Conservation (phyloP, 2,329 filamentous ascomycete species). For the Cladosporium sp. region DNA sequence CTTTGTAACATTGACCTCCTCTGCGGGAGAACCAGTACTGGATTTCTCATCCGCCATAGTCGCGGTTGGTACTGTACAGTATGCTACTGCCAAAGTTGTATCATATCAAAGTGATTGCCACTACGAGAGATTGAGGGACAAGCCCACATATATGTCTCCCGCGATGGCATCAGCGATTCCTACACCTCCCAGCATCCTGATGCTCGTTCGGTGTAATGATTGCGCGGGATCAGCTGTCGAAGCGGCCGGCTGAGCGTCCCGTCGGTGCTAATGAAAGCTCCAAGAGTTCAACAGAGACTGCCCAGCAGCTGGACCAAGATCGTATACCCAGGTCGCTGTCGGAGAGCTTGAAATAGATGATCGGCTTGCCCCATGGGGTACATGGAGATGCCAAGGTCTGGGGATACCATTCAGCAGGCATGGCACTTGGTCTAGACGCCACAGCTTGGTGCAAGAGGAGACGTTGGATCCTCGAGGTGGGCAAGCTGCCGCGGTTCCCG, state of each 20-base stretch:
- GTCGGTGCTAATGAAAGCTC: background rate
- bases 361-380: background rate
- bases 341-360: background rate
- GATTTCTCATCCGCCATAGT: background rate
- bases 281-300: background rate
- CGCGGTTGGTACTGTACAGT: background rate
- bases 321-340: no score
- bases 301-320: background rate
- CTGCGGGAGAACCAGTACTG: background rate
- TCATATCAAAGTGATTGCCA: background rate
- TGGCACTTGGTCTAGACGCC: background rate
- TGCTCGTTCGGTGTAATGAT: background rate
- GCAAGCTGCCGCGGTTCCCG: no score
- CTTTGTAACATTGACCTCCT: background rate
- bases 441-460: background rate
- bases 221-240: background rate
- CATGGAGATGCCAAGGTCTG: slow-evolving; percentile 1
- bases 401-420: background rate
- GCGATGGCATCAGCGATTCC: background rate
- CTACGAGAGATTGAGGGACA: background rate
- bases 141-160: background rate
- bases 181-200: background rate
- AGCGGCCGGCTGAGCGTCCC: background rate
- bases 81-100: no score
- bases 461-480: no score